Evolutionary conservation across 352 stramenopile genomes (phyloP), one percentile per base, ranked within the genome.

Genomic region (Pythium angustatum): DNA sequence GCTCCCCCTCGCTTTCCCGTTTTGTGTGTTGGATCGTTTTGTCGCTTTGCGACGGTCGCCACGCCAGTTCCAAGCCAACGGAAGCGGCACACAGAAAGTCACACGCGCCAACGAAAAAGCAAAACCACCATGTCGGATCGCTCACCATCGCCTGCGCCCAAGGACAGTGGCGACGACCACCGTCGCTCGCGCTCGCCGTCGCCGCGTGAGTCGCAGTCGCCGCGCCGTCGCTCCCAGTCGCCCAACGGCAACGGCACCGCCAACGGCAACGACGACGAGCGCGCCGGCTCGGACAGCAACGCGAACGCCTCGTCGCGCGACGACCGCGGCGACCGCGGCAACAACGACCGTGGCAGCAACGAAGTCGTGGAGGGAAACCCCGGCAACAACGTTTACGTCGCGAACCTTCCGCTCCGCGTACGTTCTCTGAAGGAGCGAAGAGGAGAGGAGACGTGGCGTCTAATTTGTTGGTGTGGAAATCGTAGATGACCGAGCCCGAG

Each of bases 301-400:
- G 17, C 40, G 5, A 56, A 74, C 30, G 66, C 55, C 26, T 30
- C 47, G 31, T 56, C 59, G 34, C 34, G 34, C 15, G 22, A 31
- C 28, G 45, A 60, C 12, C 47, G 47, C 21, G 36, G 31, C 9
- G 60, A 72, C 30, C 43, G 56, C 19, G 34, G 43, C 31, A 45
- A 63, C 33, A n/a, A 61, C 8, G 2, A 40, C 27, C 22, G 31
- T 22, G 34, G 43, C 43, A n/a, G 27, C 53, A 14, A 40, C 43
- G 28, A 48, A 7, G 26, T 9, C 27, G 49, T 27, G 26, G 15
- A 49, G 14, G 47, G 17, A 7, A 93, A 93, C 73, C 78, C 78
- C 2, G 85, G 85, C 66, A 93, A 93, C 75, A 91, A 91, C 62
- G 64, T 93, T 57, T 93, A 93, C 49, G 80, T 92, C 17, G 85